Base-by-base conservation (phyloP, 2,329 filamentous ascomycete genomes). In the Colletotrichum viniferum region DNA sequence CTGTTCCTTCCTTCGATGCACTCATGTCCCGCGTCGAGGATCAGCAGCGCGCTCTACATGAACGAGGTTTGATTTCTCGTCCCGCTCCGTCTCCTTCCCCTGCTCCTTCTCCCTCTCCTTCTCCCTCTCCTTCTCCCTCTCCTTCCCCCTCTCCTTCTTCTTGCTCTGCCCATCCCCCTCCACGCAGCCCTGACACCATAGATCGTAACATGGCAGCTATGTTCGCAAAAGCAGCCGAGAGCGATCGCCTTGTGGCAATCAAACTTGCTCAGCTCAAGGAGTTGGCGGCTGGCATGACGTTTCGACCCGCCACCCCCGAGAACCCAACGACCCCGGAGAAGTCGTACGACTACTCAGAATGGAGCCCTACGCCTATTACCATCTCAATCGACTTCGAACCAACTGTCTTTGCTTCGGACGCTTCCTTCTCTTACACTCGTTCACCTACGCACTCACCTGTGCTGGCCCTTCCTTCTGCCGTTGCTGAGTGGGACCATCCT, bases 321-420 rank as follows among this genome's bases (percentile, higher is more conserved):
- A 21, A 21, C 5, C 18, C 18, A 9, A 43, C 38, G 8, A 48
- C 48, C 48, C 24, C 48, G 18, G 26, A 67, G 12, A 68, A 63
- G 36, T 63, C 43, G n/a, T 48, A 72, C 63, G 69, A 72, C 52
- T 67, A 72, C 32, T 58, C 48, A 4, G 24, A 62, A n/a, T 68
- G 62, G 12, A 62, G 65, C 8, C 69, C 69, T 13, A 71, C 69
- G 16, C 69, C 69, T 55, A 36, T 55, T 24, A 71, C 61, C 24
- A 71, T 67, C 10, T 71, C 69, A 9, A 43, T 43, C 12, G 64
- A 67, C 69, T 71, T 62, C 30, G 69, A 71, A 26, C 65, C 69
- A 6, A 67, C 69, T 62, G 55, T 58, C 48, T 62, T 13, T 13
- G 12, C 55, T 28, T 28, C 55, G 21, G 16, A 68, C 26, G 34